A percentile compares a stretch with the other conserved stretches of the same genome.
Evolutionary conservation across 176 grass and related monocot genomes (phyloP).

Genomic region (Microstegium vimineum): DNA sequence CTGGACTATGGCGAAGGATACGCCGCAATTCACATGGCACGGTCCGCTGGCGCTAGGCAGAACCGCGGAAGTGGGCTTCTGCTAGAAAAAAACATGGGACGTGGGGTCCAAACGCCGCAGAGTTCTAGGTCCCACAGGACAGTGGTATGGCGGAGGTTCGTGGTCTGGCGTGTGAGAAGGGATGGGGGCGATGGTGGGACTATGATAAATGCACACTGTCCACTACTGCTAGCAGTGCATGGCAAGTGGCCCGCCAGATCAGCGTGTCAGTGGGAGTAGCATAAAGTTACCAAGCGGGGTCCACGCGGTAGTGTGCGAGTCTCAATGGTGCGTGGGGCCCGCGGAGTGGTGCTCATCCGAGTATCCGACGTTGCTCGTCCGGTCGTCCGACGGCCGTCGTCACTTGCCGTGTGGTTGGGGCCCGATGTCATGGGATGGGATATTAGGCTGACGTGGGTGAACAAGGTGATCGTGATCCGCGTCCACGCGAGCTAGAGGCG

Average conservation of each 20-base stretch:
- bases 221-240: background rate
- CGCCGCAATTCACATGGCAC: too few relatives aligned
- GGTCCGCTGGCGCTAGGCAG: background rate
- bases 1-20: too few relatives aligned
- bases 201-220: slow-evolving; percentile 19
- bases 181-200: background rate
- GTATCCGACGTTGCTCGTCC: background rate
- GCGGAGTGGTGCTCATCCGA: background rate
- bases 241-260: slow-evolving; percentile 47
- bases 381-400: background rate
- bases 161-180: background rate
- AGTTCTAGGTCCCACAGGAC: background rate
- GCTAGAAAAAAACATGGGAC: too few relatives aligned
- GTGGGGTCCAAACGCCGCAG: background rate
- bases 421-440: background rate
- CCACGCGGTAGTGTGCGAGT: slow-evolving; percentile 17
- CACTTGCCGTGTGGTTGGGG: background rate
- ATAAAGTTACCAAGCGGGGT: background rate
- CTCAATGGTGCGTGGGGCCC: slow-evolving; percentile 14
- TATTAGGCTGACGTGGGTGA: background rate
- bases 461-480: slow-evolving; percentile 4
- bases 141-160: background rate
- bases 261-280: slow-evolving; percentile 32
- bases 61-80: too few relatives aligned
- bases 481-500: slow-evolving; percentile 25